Evolutionary conservation across 176 grass and related monocot species (phyloP).

Genomic region (Phragmites australis): DNA sequence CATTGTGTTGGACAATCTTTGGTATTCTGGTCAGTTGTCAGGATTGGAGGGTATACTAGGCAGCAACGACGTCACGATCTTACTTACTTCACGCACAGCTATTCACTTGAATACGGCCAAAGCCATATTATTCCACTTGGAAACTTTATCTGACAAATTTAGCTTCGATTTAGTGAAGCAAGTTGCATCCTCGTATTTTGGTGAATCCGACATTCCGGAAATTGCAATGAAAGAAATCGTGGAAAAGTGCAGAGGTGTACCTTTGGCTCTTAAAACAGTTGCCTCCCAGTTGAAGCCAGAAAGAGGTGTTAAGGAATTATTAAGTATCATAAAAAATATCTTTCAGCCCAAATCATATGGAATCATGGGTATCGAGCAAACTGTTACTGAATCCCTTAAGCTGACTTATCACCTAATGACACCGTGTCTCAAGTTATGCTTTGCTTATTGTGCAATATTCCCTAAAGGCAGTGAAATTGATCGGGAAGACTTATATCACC

Average conservation of each 20-base stretch:
- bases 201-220: neutral
- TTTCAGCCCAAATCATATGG: neutral
- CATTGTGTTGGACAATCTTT: slow-evolving; percentile 26
- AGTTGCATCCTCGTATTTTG: neutral
- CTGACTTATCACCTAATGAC: slow-evolving; percentile 2
- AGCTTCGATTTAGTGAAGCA: slow-evolving; percentile 14
- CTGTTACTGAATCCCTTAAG: neutral
- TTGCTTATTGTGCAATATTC: slow-evolving; percentile 15
- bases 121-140: neutral
- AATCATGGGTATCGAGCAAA: neutral
- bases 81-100: slow-evolving; percentile 15
- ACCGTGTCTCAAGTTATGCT: neutral
- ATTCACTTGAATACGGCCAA: neutral
- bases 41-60: neutral
- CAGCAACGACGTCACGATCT: neutral
- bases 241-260: neutral
- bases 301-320: neutral
- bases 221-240: neutral
- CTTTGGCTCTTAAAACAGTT: neutral
- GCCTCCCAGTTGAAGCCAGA: neutral
- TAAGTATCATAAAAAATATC: neutral
- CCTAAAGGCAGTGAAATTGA: neutral
- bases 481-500: slow-evolving; percentile 7
- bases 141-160: neutral
- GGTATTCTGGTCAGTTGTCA: neutral